Evolutionary conservation across 1,139 yeast genomes (phyloP), one percentile per base, ranked within the genome.

Genomic region (Suhomyces guaymorum): DNA sequence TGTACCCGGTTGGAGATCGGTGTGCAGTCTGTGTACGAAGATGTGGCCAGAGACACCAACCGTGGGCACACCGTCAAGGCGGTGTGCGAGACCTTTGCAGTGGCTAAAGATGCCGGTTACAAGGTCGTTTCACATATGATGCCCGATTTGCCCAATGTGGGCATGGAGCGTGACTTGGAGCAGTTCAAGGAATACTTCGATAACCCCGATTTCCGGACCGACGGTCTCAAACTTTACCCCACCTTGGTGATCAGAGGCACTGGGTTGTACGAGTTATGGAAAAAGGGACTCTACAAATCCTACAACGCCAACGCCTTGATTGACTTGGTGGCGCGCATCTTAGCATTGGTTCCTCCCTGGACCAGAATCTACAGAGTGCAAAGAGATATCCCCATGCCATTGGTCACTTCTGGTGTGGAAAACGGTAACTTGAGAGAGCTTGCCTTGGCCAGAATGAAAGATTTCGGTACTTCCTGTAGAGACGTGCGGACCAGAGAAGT

Each of bases 401-500:
- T 92, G 49, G 99, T 92, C 26, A 86, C 97, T 1, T 86, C 96
- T 1, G 99, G 99, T 50, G 99, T 92, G 29, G 99, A 92, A 53
- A 94, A 92, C 60, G 99, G 99, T 52, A 92, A 92, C 55, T 73
- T 92, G 54, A 76, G 99, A 59, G 99, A 92, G 59, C 71, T 92
- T 49, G 98, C 98, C 0, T 69, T 92, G 37, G 96, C 97, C 2
- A 78, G 99, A 63, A 94, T 92, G 98, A 89, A 88, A 56, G 98
- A 92, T 67, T 89, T 92, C 55, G 98, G 98, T 41, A 89, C 97
- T 1, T 74, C 86, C 24, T 92, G 98, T 62, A 76, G 98, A 50
- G 99, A 92, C 58, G 96, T 92, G n/a, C 80, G 99, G 59, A 89
- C 98, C 1, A 78, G 99, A 63, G 99, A 92, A 64, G 99, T 94